phyloP scores from a whole-genome alignment of 1,284 basidiomycete species.

The Leccinum fuscescens region DNA sequence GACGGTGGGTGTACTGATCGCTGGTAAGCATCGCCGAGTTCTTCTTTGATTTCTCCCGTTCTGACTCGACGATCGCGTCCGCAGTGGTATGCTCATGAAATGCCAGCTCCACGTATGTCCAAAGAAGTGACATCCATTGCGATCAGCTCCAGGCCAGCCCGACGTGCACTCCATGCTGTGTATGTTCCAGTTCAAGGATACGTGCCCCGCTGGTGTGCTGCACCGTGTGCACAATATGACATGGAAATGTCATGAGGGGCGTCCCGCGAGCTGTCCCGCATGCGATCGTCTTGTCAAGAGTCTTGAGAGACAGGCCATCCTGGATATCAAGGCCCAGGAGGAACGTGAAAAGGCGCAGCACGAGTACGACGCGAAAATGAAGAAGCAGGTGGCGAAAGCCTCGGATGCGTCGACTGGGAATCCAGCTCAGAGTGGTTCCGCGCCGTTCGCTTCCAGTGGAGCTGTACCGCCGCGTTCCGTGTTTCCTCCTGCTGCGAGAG shows the following conservation, averaged over 20 bases:
- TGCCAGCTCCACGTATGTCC: slow-evolving; percentile 52
- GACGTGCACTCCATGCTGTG: slow-evolving; percentile 49
- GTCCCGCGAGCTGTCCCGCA: slow-evolving; percentile 31
- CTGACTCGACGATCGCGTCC: slow-evolving; percentile 2
- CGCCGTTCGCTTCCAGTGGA: slow-evolving; percentile 1
- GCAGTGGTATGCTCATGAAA: slow-evolving; percentile 43
- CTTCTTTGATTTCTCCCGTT: background rate
- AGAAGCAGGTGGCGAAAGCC: slow-evolving; percentile 11
- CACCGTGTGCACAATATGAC: slow-evolving; percentile 29
- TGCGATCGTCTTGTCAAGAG: slow-evolving; percentile 34
- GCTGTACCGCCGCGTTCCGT: slow-evolving; percentile 15
- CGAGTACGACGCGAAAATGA: slow-evolving; percentile 32
- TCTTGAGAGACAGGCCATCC: slow-evolving; percentile 32
- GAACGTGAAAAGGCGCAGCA: slow-evolving; percentile 34
- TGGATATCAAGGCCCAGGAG: slow-evolving; percentile 34
- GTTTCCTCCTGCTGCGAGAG: slow-evolving; percentile 36
- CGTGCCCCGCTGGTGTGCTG: slow-evolving; percentile 33
- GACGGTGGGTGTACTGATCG: slow-evolving; percentile 60
- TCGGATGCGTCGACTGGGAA: background rate
- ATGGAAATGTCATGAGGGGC: slow-evolving; percentile 37
- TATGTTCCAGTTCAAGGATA: slow-evolving; percentile 24
- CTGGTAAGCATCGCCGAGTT: slow-evolving; percentile 42
- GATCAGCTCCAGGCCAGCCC: slow-evolving; percentile 27
- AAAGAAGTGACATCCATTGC: slow-evolving; percentile 50
- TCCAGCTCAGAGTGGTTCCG: background rate